Conservation (phyloP, 2,329 filamentous ascomycete species). For the Trichocomaceae sp. region DNA sequence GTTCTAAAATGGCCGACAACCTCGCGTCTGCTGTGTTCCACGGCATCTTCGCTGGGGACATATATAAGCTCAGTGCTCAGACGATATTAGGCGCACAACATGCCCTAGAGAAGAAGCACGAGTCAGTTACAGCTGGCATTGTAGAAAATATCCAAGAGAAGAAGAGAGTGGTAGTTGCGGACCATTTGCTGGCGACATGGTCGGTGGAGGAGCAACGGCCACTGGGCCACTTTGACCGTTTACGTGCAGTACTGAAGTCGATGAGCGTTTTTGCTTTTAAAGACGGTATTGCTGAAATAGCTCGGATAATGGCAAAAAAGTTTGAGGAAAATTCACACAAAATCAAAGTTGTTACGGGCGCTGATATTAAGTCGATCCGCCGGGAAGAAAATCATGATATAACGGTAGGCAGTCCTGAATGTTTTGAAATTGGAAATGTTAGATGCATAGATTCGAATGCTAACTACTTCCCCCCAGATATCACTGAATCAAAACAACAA, state of each 20-base stretch:
- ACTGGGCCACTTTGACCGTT: conserved; percentile 14
- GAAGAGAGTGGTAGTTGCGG: conserved; percentile 17
- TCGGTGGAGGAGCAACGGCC: conserved; percentile 15
- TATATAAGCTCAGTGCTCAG: conserved; percentile 69
- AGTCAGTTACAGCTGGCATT: conserved; percentile 17
- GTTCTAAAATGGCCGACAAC: conserved; percentile 58
- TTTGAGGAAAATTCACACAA: conserved; percentile 42
- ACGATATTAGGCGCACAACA: conserved; percentile 51
- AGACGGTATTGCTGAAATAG: conserved; percentile 58
- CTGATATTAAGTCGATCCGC: conserved; percentile 45
- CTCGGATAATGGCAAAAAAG: conserved; percentile 44
- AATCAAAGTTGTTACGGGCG: conserved; percentile 51
- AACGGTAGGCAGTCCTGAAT: conserved; percentile 17
- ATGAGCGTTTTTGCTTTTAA: conserved; percentile 39
- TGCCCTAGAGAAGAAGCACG: conserved; percentile 39
- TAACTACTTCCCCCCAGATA: conserved; percentile 4
- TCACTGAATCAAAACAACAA: conserved; percentile 7
- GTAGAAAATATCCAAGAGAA: conserved; percentile 11
- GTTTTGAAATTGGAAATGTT: not conserved
- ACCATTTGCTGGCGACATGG: conserved; percentile 25
- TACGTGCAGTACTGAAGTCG: conserved; percentile 16
- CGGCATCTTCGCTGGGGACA: conserved; percentile 87
- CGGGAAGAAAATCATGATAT: conserved; percentile 19
- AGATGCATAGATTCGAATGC: not conserved
- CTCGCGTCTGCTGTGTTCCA: conserved; percentile 69